A percentile compares a stretch with the other conserved stretches of the same genome.
Conservation (phyloP, 331 rosid genomes). For the Acacia concinna region DNA sequence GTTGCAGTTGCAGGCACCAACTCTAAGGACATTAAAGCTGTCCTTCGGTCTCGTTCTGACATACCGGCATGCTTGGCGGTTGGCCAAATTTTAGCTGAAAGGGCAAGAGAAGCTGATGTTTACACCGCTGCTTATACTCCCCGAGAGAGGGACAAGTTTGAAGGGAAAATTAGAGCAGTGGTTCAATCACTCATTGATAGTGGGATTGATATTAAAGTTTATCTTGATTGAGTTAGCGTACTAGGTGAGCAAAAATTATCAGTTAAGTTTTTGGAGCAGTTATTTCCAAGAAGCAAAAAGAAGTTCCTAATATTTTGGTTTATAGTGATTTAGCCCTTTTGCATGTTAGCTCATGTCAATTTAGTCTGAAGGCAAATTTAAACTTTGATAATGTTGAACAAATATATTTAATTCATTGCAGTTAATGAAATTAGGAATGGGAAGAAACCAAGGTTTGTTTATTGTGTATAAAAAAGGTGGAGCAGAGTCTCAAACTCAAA, state of each 20-base stretch:
- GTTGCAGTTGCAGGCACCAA: conserved; percentile 98
- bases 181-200: conserved; percentile 92
- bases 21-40: conserved; percentile 97
- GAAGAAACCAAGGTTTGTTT: neutral
- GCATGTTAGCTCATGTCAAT: conserved; percentile 12
- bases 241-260: neutral
- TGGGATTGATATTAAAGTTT: conserved; percentile 86
- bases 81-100: conserved; percentile 75
- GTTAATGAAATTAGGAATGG: neutral
- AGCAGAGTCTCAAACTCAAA: neutral
- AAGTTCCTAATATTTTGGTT: conserved; percentile 18
- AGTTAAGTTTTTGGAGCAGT: neutral
- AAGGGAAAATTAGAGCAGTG: conserved; percentile 97
- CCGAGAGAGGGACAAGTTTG: conserved; percentile 87
- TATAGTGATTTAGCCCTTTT: neutral
- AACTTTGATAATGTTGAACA: neutral
- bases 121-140: conserved; percentile 84
- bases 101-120: conserved; percentile 95
- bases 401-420: neutral
- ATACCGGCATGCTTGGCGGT: conserved; percentile 90
- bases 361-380: neutral
- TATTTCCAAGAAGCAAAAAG: neutral
- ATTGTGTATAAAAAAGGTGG: neutral
- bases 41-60: conserved; percentile 77
- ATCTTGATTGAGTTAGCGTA: conserved; percentile 56